A percentile compares a stretch with the other conserved stretches of the same genome.
phyloP scores from a whole-genome alignment of 495 filamentous ascomycete species.

The Xylaria grammica region DNA sequence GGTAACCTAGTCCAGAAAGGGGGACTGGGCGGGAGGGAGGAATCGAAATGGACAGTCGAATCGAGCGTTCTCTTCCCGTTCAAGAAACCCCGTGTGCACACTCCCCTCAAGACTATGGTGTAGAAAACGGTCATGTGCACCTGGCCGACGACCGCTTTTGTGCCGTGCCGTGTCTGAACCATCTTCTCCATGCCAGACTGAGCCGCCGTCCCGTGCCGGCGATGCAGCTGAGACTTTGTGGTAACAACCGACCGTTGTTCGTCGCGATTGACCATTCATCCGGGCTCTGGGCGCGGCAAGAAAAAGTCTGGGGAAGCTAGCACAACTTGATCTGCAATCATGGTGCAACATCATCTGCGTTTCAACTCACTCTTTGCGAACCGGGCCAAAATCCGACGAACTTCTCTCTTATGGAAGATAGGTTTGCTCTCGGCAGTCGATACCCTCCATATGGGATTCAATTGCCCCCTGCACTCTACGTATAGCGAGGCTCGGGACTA shows the following conservation, averaged over 20 bases:
- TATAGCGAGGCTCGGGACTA: not conserved
- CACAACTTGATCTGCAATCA: constrained; percentile 2
- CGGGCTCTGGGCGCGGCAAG: not conserved
- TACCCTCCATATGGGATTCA: not conserved
- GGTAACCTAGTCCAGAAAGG: not conserved
- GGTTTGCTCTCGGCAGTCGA: constrained; percentile 17
- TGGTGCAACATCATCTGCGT: constrained; percentile 11
- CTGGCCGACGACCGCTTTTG: not conserved
- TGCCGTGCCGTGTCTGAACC: constrained; percentile 12
- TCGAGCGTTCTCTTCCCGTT: not conserved
- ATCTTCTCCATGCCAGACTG: not conserved
- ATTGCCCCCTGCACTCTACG: not conserved
- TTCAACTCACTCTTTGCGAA: constrained; percentile 6
- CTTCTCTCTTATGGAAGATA: not conserved
- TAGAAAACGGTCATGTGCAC: not conserved
- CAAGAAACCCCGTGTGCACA: not conserved
- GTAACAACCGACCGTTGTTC: not conserved
- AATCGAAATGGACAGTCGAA: too few relatives aligned
- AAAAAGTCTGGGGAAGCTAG: constrained; percentile 19
- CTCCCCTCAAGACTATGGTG: not conserved
- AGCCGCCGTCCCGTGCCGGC: not conserved
- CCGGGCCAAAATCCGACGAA: constrained; percentile 11
- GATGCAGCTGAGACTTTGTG: constrained; percentile 9
- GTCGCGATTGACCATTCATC: constrained; percentile 6
- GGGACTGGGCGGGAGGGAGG: too few relatives aligned